These are phyloP conservation scores for Ophiobolus disseminans DNA, from an alignment of 2,329 filamentous ascomycete species.

Conservation along the genomic window DNA sequence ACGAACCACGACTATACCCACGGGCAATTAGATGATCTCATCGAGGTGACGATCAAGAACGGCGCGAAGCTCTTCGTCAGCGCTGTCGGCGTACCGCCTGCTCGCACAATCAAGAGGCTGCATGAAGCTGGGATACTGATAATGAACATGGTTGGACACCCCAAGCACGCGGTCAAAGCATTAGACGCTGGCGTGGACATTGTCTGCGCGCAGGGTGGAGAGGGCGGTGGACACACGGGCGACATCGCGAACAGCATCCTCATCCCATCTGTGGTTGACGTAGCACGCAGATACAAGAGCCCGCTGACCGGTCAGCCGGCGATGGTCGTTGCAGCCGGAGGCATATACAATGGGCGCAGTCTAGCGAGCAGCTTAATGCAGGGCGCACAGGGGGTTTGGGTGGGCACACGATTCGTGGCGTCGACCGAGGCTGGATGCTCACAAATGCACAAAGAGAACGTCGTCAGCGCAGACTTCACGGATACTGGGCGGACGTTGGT, in stretches of 20 bases:
- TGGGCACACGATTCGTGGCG: constrained; percentile 91
- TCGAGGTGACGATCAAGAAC: constrained; percentile 83
- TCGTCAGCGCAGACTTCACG: constrained; percentile 78
- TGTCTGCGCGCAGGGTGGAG: constrained; percentile 89
- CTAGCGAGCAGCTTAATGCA: constrained; percentile 85
- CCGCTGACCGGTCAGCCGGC: constrained; percentile 73
- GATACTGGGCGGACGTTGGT: constrained; percentile 86
- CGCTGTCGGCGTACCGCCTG: constrained; percentile 86
- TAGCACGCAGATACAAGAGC: constrained; percentile 75
- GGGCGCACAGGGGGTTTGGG: constrained; percentile 89
- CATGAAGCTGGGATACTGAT: constrained; percentile 82
- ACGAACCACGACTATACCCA: constrained; percentile 97
- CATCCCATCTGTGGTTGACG: constrained; percentile 85
- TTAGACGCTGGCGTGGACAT: constrained; percentile 87
- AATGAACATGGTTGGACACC: constrained; percentile 98
- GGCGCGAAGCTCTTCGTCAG: constrained; percentile 86
- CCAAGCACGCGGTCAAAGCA: constrained; percentile 89
- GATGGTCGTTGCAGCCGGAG: constrained; percentile 87
- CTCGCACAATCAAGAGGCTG: constrained; percentile 73
- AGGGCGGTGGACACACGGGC: constrained; percentile 92
- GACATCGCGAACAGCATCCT: constrained; percentile 86
- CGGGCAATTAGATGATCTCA: constrained; percentile 84
- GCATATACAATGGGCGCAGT: constrained; percentile 81
- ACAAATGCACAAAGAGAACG: constrained; percentile 81
- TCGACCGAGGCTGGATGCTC: constrained; percentile 81